phyloP scores from a whole-genome alignment of 371 early-diverging fungal genomes.

The Saksenaea vasiformis region DNA sequence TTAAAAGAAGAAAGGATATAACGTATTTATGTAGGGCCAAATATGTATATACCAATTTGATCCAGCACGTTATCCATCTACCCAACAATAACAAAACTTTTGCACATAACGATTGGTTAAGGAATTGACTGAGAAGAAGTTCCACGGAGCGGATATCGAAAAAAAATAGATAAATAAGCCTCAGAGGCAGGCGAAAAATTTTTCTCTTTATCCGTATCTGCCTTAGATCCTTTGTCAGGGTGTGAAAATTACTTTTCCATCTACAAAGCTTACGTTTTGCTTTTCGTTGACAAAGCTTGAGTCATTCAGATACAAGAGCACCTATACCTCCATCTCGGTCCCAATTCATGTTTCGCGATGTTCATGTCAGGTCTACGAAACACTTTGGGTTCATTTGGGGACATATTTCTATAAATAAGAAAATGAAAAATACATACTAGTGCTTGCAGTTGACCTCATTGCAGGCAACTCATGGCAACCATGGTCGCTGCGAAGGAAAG shows the following conservation, averaged over 20 bases:
- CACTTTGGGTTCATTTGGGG: conserved; percentile 41
- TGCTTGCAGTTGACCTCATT: no score
- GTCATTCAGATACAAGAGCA: conserved; percentile 50
- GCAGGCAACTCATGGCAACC: no score
- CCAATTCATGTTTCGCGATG: conserved; percentile 15
- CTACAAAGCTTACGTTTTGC: conserved; percentile 31
- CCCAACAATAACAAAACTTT: background rate
- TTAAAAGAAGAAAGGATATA: background rate
- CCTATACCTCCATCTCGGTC: conserved; percentile 46
- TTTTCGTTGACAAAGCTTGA: conserved; percentile 50
- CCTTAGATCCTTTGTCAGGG: conserved; percentile 54
- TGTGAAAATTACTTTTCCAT: conserved; percentile 6
- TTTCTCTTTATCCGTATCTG: conserved; percentile 30
- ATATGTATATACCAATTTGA: conserved; percentile 17
- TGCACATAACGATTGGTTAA: background rate
- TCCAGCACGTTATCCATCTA: conserved; percentile 19
- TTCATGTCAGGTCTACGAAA: conserved; percentile 13
- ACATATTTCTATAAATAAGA: conserved; percentile 19
- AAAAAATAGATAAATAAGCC: conserved; percentile 2
- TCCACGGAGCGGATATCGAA: background rate
- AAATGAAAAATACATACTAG: conserved; percentile 18
- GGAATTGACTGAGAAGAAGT: no score
- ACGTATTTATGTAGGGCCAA: conserved; percentile 10
- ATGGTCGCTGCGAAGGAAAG: no score
- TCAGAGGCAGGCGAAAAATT: background rate